Evolutionary conservation across 2,329 filamentous ascomycete genomes (phyloP).

Genomic region (Microdochium trichocladiopsis): DNA sequence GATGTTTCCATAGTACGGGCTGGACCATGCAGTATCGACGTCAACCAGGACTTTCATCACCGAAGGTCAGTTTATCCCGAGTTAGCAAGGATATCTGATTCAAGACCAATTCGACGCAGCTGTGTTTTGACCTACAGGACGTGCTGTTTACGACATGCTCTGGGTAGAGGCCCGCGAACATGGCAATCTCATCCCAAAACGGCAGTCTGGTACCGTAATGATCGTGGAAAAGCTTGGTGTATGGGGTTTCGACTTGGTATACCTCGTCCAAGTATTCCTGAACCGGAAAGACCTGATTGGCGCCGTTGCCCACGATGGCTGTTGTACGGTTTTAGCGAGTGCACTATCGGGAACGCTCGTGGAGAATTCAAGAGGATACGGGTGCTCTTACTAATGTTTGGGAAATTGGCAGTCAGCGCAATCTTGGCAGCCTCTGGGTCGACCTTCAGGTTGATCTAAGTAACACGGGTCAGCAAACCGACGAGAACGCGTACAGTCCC

Average conservation of each 20-base stretch:
- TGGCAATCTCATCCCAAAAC: conserved; percentile 14
- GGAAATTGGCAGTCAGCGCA: conserved; percentile 37
- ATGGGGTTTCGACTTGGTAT: conserved; percentile 9
- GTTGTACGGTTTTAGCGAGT: not conserved
- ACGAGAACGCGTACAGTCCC: too few species aligned
- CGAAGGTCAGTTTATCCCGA: too few species aligned
- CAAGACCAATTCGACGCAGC: too few species aligned
- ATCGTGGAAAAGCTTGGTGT: conserved; percentile 8
- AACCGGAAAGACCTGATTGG: conserved; percentile 5
- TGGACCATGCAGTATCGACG: conserved; percentile 12
- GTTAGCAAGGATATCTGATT: too few species aligned
- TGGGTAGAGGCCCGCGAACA: conserved; percentile 10
- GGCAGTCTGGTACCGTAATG: conserved; percentile 9
- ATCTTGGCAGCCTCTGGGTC: conserved; percentile 43
- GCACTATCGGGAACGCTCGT: too few species aligned
- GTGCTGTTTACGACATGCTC: conserved; percentile 11
- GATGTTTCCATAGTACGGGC: conserved; percentile 14
- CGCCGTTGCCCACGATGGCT: conserved; percentile 8
- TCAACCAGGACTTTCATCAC: conserved; percentile 10
- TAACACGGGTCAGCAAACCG: conserved; percentile 13
- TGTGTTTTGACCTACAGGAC: conserved; percentile 11
- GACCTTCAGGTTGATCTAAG: conserved; percentile 40
- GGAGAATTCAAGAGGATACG: too few species aligned
- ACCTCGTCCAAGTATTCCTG: conserved; percentile 8
- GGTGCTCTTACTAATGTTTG: conserved; percentile 25